These are phyloP conservation scores for Apiospora malaysiana DNA, from an alignment of 2,329 filamentous ascomycete species.

Conservation along the genomic window DNA sequence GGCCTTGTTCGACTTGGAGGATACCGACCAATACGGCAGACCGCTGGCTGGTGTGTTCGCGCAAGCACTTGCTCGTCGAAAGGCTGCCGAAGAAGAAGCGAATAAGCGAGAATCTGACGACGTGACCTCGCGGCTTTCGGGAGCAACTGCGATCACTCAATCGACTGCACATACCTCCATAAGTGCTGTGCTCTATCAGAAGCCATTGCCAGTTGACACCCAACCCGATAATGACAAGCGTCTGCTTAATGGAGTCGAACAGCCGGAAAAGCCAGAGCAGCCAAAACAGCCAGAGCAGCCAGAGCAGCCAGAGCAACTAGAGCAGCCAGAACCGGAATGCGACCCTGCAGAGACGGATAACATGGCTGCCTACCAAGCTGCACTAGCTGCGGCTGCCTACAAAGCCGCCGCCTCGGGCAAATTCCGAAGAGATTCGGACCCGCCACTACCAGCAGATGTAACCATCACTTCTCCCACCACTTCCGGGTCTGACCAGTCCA, in stretches of 20 bases:
- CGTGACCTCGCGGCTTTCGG: constrained; percentile 51
- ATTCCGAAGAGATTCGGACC: constrained; percentile 67
- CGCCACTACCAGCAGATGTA: constrained; percentile 42
- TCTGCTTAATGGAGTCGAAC: constrained; percentile 20
- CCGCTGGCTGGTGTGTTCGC: constrained; percentile 65
- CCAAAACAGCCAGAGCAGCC: too few species aligned
- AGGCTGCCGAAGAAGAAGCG: constrained; percentile 37
- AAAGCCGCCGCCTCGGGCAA: constrained; percentile 77
- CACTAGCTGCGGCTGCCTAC: constrained; percentile 81
- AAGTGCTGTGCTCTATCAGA: constrained; percentile 42
- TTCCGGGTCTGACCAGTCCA: constrained; percentile 37
- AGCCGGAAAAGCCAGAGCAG: constrained; percentile 22
- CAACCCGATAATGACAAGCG: constrained; percentile 24
- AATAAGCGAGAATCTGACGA: constrained; percentile 55
- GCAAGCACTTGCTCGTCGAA: constrained; percentile 54
- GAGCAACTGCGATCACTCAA: constrained; percentile 48
- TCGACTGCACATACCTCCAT: constrained; percentile 62
- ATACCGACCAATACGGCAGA: constrained; percentile 66
- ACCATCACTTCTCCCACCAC: constrained; percentile 44
- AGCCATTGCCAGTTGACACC: constrained; percentile 25
- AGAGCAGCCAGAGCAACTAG: constrained; percentile 21
- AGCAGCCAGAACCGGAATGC: constrained; percentile 27
- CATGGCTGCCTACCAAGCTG: constrained; percentile 77
- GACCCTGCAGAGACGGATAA: constrained; percentile 33
- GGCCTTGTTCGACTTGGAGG: constrained; percentile 73